Conservation (phyloP, 2,329 filamentous ascomycete genomes). For the Alternaria dauci region DNA sequence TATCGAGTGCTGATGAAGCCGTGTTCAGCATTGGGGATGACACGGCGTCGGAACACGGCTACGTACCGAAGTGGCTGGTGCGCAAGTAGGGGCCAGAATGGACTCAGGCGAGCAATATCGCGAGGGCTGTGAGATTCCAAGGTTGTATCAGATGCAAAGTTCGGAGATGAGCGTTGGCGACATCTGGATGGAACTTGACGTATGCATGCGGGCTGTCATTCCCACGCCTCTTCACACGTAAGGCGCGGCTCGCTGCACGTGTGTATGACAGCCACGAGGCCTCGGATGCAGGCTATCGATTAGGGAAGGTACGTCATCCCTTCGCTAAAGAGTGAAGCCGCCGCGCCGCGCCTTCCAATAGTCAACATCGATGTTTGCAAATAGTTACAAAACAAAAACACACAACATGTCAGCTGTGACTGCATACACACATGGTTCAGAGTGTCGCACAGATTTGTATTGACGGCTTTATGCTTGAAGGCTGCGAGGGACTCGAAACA, state of each 20-base stretch:
- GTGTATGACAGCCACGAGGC: conserved; percentile 5
- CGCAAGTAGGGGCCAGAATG: conserved; percentile 7
- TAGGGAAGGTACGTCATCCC: conserved; percentile 16
- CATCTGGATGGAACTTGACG: background rate
- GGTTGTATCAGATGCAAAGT: conserved; percentile 22
- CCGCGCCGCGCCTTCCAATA: background rate
- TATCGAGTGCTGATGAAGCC: conserved; percentile 28
- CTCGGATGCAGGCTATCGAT: conserved; percentile 16
- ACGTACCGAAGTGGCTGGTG: conserved; percentile 20
- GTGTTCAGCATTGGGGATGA: conserved; percentile 15
- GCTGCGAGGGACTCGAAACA: conserved; percentile 4
- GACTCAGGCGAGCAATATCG: conserved; percentile 3
- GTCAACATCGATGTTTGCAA: background rate
- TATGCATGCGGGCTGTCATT: background rate
- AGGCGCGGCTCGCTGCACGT: conserved; percentile 9
- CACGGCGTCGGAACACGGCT: conserved; percentile 14
- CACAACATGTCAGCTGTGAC: background rate
- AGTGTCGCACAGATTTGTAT: background rate
- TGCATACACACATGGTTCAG: background rate
- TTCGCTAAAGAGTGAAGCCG: conserved; percentile 12
- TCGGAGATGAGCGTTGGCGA: background rate
- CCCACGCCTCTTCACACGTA: background rate
- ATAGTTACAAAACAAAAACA: conserved; percentile 3
- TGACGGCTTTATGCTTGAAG: background rate
- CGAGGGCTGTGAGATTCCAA: conserved; percentile 13